Evolutionary conservation across 441 rosid genomes (phyloP).

Genomic region (Gossypium schwendimanii): DNA sequence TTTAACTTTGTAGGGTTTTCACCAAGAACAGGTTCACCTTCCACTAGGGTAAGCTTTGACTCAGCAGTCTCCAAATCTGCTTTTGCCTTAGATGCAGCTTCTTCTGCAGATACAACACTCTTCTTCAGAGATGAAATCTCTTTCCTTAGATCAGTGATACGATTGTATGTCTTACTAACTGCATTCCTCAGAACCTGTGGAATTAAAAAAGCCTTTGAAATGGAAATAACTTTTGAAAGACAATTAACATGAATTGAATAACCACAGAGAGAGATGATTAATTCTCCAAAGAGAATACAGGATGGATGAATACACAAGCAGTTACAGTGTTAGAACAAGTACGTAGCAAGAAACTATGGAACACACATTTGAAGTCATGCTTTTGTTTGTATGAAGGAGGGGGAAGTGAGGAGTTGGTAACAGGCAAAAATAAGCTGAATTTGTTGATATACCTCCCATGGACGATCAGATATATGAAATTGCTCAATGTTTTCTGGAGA

Average conservation of each 20-base stretch:
- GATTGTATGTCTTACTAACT: slow-evolving; percentile 83
- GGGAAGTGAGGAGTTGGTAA: not conserved
- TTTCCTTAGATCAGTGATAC: slow-evolving; percentile 83
- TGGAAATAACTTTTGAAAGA: not conserved
- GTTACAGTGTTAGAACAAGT: not conserved
- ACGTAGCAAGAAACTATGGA: not conserved
- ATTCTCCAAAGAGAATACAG: not conserved
- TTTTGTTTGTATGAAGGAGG: not conserved
- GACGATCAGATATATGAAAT: slow-evolving; percentile 78
- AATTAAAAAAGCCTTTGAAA: not conserved
- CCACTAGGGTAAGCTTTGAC: slow-evolving; percentile 74
- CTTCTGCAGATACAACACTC: slow-evolving; percentile 59
- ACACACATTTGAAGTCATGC: not conserved
- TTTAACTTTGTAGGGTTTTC: slow-evolving; percentile 79
- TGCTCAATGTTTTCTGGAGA: slow-evolving; percentile 68
- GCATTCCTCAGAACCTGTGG: slow-evolving; percentile 85
- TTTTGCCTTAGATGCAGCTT: slow-evolving; percentile 61
- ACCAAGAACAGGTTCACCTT: slow-evolving; percentile 90
- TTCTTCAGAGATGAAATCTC: slow-evolving; percentile 69
- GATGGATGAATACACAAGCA: not conserved
- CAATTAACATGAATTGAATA: not conserved
- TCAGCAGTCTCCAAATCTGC: slow-evolving; percentile 76
- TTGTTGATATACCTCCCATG: slow-evolving; percentile 75
- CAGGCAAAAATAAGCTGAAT: not conserved
- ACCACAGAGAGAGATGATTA: not conserved